phyloP scores from a whole-genome alignment of 768 basidiomycete species.

The Strobilomyces confusus region DNA sequence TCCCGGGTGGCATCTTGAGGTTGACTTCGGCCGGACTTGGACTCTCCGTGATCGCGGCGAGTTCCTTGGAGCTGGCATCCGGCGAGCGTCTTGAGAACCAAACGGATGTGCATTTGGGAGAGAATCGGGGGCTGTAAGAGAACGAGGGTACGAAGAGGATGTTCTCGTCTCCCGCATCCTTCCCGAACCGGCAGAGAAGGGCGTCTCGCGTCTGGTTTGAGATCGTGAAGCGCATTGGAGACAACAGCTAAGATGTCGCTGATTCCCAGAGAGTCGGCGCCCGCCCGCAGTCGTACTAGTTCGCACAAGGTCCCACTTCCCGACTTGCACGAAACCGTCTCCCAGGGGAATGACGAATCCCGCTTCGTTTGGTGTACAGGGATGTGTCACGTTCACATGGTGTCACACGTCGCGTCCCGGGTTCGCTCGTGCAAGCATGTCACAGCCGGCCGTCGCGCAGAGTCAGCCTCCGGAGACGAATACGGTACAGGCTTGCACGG shows the following conservation, averaged over 20 bases:
- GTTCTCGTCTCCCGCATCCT: not conserved
- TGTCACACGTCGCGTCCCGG: not conserved
- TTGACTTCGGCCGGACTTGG: conserved; percentile 17
- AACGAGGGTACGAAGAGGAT: conserved; percentile 21
- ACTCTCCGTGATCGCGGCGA: not conserved
- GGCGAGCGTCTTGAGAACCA: conserved; percentile 13
- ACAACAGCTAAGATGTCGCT: not conserved
- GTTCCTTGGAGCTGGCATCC: conserved; percentile 21
- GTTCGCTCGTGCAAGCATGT: conserved; percentile 11
- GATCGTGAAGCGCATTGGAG: conserved; percentile 28
- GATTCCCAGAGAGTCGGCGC: not conserved
- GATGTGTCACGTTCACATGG: conserved; percentile 11
- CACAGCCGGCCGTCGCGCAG: conserved; percentile 14
- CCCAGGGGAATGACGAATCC: no score
- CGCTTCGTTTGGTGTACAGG: no score
- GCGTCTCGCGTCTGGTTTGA: conserved; percentile 35
- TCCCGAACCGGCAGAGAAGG: conserved; percentile 20
- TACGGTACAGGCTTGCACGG: conserved; percentile 16
- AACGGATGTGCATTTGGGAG: conserved; percentile 17
- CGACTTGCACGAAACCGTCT: not conserved
- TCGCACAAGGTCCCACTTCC: not conserved
- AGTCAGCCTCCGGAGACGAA: conserved; percentile 20
- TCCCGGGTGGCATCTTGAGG: conserved; percentile 23
- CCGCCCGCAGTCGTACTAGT: not conserved
- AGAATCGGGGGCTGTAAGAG: conserved; percentile 21